A percentile compares a stretch with the other conserved stretches of the same genome.
These are phyloP conservation scores for Colletotrichum magnum DNA, from an alignment of 2,329 filamentous ascomycete genomes.

Conservation along the genomic window DNA sequence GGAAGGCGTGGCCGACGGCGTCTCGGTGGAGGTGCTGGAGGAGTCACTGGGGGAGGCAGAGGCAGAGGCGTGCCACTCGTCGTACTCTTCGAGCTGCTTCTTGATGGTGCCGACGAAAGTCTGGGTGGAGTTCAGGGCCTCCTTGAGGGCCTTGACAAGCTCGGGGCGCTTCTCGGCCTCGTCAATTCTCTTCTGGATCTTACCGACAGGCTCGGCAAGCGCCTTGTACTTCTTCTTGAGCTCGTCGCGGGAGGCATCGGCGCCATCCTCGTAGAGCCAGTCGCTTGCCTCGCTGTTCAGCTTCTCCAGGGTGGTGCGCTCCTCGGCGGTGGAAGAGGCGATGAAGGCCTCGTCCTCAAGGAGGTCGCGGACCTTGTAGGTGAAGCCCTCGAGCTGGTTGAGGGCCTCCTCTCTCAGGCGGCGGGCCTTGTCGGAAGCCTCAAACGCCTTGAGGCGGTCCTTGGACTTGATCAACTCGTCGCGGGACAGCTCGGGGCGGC, in stretches of 20 bases:
- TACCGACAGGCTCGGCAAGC: conserved; percentile 82
- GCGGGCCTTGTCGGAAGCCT: conserved; percentile 85
- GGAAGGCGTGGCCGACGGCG: conserved; percentile 60
- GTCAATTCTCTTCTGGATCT: conserved; percentile 80
- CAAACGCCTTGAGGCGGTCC: conserved; percentile 85
- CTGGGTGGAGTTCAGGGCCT: conserved; percentile 79
- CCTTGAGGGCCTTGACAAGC: conserved; percentile 76
- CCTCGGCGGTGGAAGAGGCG: conserved; percentile 76
- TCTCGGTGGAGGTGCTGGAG: conserved; percentile 52
- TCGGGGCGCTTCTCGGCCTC: conserved; percentile 81
- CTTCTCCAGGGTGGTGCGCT: conserved; percentile 76
- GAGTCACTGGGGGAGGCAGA: conserved; percentile 66
- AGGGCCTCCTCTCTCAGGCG: conserved; percentile 85
- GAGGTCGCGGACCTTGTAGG: conserved; percentile 89
- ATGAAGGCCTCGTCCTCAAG: conserved; percentile 84
- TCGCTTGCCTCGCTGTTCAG: conserved; percentile 81
- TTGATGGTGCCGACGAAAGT: conserved; percentile 80
- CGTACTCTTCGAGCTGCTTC: conserved; percentile 77
- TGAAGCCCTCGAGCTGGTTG: conserved; percentile 94
- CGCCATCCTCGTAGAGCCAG: conserved; percentile 92
- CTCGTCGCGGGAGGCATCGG: conserved; percentile 80
- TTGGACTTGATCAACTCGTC: conserved; percentile 67
- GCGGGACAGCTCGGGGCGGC: conserved; percentile 64
- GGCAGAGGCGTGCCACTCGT: conserved; percentile 69
- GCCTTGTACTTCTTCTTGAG: conserved; percentile 83